Evolutionary conservation across 163 green algal genomes (phyloP).

Genomic region (Scenedesmus sp.): DNA sequence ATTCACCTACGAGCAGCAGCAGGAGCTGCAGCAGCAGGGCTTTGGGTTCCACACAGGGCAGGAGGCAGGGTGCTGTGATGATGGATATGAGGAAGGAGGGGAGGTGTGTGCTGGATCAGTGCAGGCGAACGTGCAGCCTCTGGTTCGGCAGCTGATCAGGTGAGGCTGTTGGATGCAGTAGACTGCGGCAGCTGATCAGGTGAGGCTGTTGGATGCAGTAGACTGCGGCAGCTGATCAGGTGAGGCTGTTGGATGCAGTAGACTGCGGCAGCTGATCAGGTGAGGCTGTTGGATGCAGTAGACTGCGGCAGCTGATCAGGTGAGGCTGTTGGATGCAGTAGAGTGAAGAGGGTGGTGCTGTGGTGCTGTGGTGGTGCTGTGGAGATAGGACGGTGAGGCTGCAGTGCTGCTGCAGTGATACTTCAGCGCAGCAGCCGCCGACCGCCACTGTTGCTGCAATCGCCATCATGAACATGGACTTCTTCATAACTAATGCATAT

Average conservation of each 20-base stretch:
- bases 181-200: too few species aligned
- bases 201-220: too few species aligned
- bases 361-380: too few species aligned
- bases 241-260: background rate
- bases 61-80: background rate
- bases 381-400: too few species aligned
- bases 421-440: background rate
- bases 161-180: background rate
- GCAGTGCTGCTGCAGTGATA: too few species aligned
- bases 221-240: constrained; percentile 1
- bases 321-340: background rate
- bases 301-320: background rate
- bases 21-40: background rate
- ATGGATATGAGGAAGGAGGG: background rate
- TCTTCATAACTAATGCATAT: too few species aligned
- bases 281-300: too few species aligned
- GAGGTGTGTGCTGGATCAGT: background rate
- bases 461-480: background rate
- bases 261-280: too few species aligned
- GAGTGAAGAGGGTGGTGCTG: too few species aligned
- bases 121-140: background rate
- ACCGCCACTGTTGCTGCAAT: background rate
- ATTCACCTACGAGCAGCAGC: constrained; percentile 2
- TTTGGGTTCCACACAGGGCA: background rate
- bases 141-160: constrained; percentile 8